phyloP scores from a whole-genome alignment of 441 rosid genomes.

The Manihot esculenta region DNA sequence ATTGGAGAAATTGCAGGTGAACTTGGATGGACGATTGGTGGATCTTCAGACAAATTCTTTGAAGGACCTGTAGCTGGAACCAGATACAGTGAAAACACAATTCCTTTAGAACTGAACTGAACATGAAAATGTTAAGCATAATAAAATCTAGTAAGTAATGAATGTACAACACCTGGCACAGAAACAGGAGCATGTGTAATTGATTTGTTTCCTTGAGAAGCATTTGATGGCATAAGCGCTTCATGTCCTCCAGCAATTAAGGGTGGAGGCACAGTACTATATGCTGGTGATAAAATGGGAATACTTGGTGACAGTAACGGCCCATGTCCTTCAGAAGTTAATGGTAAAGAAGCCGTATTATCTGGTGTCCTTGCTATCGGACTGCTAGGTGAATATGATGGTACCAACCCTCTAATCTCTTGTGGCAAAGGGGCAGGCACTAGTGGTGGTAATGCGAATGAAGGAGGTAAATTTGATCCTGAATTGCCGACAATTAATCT shows the following conservation, averaged over 20 bases:
- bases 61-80: slow-evolving; percentile 45
- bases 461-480: slow-evolving; percentile 47
- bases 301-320: slow-evolving; percentile 34
- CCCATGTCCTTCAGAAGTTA: slow-evolving; percentile 20
- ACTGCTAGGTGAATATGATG: slow-evolving; percentile 36
- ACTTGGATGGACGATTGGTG: slow-evolving; percentile 35
- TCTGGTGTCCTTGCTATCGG: slow-evolving; percentile 34
- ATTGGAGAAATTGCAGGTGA: slow-evolving; percentile 35
- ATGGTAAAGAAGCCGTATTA: slow-evolving; percentile 36
- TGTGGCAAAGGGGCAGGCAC: slow-evolving; percentile 40
- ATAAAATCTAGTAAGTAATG: slow-evolving; percentile 14
- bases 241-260: slow-evolving; percentile 11
- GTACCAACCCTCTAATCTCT: slow-evolving; percentile 35
- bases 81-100: slow-evolving; percentile 15
- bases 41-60: slow-evolving; percentile 13
- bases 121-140: slow-evolving; percentile 8
- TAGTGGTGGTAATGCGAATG: slow-evolving; percentile 37
- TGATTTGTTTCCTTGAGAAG: slow-evolving; percentile 38
- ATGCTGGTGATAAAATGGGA: slow-evolving; percentile 32
- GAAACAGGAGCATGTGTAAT: slow-evolving; percentile 35
- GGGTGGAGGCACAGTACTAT: slow-evolving; percentile 30
- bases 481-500: slow-evolving; percentile 26
- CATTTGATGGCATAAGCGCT: slow-evolving; percentile 24
- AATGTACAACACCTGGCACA: slow-evolving; percentile 50
- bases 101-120: slow-evolving; percentile 10